These are phyloP conservation scores for Pleurozium schreberi DNA, from an alignment of 225 moss, liverwort and hornwort genomes.

Conservation along the genomic window DNA sequence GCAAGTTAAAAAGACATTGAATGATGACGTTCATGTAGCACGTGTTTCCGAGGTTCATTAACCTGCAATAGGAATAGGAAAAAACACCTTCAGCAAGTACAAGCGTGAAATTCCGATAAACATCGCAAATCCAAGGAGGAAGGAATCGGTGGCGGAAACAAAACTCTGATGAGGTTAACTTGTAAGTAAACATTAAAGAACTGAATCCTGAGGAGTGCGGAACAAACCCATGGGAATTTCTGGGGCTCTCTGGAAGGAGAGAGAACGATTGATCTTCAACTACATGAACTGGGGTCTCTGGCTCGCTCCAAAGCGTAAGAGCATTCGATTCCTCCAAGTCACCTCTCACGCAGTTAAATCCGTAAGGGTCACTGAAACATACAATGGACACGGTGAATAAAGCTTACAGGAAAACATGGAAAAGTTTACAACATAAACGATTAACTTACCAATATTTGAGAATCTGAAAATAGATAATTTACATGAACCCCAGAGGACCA, in stretches of 20 bases:
- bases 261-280: background rate
- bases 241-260: conserved; percentile 12
- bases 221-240: conserved; percentile 32
- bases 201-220: background rate
- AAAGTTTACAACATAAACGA: background rate
- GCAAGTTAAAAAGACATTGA: conserved; percentile 24
- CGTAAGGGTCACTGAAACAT: conserved; percentile 13
- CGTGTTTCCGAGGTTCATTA: conserved; percentile 47
- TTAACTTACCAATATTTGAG: background rate
- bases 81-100: background rate
- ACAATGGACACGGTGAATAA: background rate
- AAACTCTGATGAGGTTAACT: background rate
- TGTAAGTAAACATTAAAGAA: background rate
- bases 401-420: background rate
- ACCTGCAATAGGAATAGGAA: conserved; percentile 10
- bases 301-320: background rate
- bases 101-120: background rate
- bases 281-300: conserved; percentile 11
- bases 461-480: background rate
- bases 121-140: background rate
- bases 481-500: background rate
- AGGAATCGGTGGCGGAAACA: background rate
- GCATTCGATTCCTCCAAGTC: conserved; percentile 3
- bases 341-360: background rate
- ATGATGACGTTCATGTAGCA: conserved; percentile 58